phyloP scores from a whole-genome alignment of 1,284 basidiomycete genomes.

The Sanguinoderma infundibulare region DNA sequence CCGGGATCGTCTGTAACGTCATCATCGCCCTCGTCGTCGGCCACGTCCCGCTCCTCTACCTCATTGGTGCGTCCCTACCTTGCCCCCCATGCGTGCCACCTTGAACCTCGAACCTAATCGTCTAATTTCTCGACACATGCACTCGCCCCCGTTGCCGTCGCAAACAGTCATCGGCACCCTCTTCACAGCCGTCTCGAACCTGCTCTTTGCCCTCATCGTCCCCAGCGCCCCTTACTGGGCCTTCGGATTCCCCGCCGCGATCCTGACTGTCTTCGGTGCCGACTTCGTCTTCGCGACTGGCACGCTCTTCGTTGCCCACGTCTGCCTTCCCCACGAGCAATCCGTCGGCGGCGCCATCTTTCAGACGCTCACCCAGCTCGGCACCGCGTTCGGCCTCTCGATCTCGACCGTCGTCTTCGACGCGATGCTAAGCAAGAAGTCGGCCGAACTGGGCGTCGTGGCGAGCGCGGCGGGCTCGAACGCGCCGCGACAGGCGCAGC shows the following conservation, averaged over 20 bases:
- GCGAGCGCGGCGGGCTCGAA: conserved; percentile 25
- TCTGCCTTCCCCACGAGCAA: conserved; percentile 76
- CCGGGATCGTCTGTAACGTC: conserved; percentile 73
- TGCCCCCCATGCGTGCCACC: background rate
- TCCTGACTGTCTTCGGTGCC: conserved; percentile 74
- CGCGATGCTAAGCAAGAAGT: conserved; percentile 42
- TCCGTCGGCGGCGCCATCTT: conserved; percentile 79
- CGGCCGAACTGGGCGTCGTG: conserved; percentile 37
- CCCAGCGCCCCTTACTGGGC: conserved; percentile 75
- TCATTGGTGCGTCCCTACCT: conserved; percentile 61
- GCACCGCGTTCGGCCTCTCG: conserved; percentile 76
- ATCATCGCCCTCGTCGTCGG: conserved; percentile 67
- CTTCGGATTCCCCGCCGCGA: conserved; percentile 79
- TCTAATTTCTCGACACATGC: no score
- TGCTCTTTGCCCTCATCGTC: conserved; percentile 77
- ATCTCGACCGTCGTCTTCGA: conserved; percentile 78
- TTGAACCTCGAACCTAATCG: no score
- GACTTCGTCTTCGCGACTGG: conserved; percentile 82
- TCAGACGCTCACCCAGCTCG: conserved; percentile 80
- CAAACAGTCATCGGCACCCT: conserved; percentile 62
- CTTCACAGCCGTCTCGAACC: conserved; percentile 66
- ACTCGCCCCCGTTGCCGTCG: no score
- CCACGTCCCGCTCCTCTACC: conserved; percentile 55
- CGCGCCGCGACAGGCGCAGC: conserved; percentile 35
- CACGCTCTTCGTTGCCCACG: conserved; percentile 76